phyloP scores from a whole-genome alignment of 768 basidiomycete species.

The Tricholoma terreum region DNA sequence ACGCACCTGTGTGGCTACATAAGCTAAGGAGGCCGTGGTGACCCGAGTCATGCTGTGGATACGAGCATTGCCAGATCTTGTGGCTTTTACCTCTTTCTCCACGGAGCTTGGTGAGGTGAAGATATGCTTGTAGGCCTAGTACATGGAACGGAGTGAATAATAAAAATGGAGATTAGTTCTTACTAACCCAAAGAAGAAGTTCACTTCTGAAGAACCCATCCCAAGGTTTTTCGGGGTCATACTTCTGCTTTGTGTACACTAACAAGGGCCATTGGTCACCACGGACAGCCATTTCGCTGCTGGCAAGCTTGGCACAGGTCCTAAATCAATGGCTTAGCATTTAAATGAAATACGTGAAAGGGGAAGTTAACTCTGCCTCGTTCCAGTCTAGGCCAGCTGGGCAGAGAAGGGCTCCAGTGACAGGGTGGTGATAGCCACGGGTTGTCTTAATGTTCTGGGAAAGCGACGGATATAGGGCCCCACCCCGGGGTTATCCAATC shows the following conservation, averaged over 20 bases:
- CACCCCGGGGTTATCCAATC: slow-evolving; percentile 22
- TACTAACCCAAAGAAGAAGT: slow-evolving; percentile 18
- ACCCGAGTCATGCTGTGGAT: slow-evolving; percentile 12
- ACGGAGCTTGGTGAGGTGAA: not conserved
- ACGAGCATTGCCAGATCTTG: not conserved
- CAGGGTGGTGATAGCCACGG: slow-evolving; percentile 9
- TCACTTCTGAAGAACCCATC: slow-evolving; percentile 20
- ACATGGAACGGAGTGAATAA: not conserved
- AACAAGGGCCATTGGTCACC: slow-evolving; percentile 26
- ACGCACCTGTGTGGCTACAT: slow-evolving; percentile 9
- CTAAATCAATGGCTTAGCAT: not conserved
- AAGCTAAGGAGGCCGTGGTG: slow-evolving; percentile 10
- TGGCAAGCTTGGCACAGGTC: slow-evolving; percentile 5
- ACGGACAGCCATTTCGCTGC: slow-evolving; percentile 8
- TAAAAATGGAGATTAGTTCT: too few species aligned
- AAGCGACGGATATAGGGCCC: slow-evolving; percentile 8
- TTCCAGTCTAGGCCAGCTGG: slow-evolving; percentile 14
- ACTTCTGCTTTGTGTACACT: slow-evolving; percentile 16
- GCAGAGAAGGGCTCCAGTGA: slow-evolving; percentile 14
- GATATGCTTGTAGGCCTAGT: not conserved
- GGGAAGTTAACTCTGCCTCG: slow-evolving; percentile 7
- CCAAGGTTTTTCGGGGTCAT: slow-evolving; percentile 23
- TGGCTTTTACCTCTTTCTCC: not conserved
- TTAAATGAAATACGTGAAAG: not conserved
- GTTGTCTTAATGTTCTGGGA: slow-evolving; percentile 3